Conservation (phyloP, 1,284 basidiomycete genomes). For the Hypsizygus ulmarius region DNA sequence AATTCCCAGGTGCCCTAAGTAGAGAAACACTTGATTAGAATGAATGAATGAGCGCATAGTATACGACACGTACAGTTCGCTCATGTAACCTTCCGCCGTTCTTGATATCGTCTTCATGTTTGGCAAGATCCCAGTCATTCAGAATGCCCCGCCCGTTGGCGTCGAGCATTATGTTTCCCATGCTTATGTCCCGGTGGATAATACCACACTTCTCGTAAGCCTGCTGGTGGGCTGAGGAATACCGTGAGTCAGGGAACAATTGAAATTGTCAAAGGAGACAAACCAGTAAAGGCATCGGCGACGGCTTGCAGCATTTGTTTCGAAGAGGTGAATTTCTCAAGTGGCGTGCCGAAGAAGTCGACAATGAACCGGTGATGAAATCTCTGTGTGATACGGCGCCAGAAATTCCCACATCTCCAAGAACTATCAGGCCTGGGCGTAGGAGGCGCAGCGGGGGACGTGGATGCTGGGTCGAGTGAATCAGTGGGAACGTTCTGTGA, state of each 20-base stretch:
- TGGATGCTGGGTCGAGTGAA: background rate
- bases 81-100: background rate
- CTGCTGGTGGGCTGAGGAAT: too few relatives aligned
- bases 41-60: too few relatives aligned
- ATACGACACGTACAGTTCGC: background rate
- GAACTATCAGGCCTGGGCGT: background rate
- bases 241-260: too few relatives aligned
- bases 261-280: too few relatives aligned
- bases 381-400: slow-evolving; percentile 6
- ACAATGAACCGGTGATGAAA: slow-evolving; percentile 18
- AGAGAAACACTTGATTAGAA: background rate
- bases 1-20: slow-evolving; percentile 5
- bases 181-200: too few relatives aligned
- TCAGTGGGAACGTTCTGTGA: background rate
- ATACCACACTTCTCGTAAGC: too few relatives aligned
- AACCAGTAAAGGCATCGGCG: slow-evolving; percentile 23
- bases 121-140: slow-evolving; percentile 3
- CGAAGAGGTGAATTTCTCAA: slow-evolving; percentile 12
- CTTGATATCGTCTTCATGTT: background rate
- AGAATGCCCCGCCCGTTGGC: too few relatives aligned
- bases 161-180: too few relatives aligned
- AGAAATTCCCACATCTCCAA: slow-evolving; percentile 7
- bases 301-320: slow-evolving; percentile 18
- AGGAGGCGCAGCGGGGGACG: background rate
- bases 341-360: slow-evolving; percentile 7